Evolutionary conservation across 2,329 filamentous ascomycete genomes (phyloP), one percentile per base, ranked within the genome.

Genomic region (Cytospora chrysosperma): DNA sequence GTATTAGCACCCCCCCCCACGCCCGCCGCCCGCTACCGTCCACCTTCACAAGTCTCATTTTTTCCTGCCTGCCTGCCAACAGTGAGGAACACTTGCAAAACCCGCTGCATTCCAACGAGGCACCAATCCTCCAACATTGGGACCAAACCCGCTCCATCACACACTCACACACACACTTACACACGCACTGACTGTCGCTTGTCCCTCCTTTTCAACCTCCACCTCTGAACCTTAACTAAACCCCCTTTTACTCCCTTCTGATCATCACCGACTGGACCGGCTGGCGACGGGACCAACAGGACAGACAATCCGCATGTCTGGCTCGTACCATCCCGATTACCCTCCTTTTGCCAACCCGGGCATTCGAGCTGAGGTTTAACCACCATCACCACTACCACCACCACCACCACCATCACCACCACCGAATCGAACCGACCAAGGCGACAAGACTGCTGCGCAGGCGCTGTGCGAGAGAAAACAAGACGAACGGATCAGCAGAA

Each of bases 401-500:
- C n/a, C n/a, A n/a, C n/a, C n/a, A n/a, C n/a, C n/a, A n/a, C n/a
- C n/a, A n/a, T n/a, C n/a, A n/a, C 32, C 40, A 28, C 8, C 30
- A 28, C 47, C 62, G 21, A 49, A 28, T n/a, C 32, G 40, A 37
- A 27, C 21, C 32, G 47, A 47, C 43, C 43, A 10, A 12, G 32
- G 13, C 43, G 21, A 19, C 43, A 28, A 63, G 52, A 51, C 61
- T 63, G 56, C 61, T 69, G 68, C 66, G 66, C 56, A 51, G 65
- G 60, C 63, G 64, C 67, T 63, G 65, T 65, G 61, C 64, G 53
- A 65, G 67, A 53, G 53, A 65, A 67, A 53, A 56, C 56, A 51
- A 47, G 34, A 59, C 40, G 40, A 56, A 27, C 19, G 56, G 63
- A 55, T 21, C 51, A 40, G n/a, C 24, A 34, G 43, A 47, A 47